Conservation (phyloP, 1,139 yeast species). For the Hansenula lynferdii region DNA sequence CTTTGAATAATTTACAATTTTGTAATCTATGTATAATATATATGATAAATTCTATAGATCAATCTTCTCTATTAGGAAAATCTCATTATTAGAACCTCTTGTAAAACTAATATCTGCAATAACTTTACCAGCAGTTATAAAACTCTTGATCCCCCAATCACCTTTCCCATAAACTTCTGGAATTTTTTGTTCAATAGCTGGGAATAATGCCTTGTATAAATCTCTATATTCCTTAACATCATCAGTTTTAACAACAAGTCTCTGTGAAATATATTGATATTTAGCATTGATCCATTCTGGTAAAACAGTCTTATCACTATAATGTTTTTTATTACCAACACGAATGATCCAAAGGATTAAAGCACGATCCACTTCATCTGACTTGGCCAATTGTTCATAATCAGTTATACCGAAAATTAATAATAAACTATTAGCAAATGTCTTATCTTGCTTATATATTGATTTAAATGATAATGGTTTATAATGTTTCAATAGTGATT, state of each 20-base stretch:
- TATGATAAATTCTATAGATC: conserved; percentile 1
- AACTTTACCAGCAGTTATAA: conserved; percentile 56
- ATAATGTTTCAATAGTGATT: conserved; percentile 37
- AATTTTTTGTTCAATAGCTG: conserved; percentile 43
- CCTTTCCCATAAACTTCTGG: conserved; percentile 63
- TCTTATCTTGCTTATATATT: conserved; percentile 49
- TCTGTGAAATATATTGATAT: conserved; percentile 37
- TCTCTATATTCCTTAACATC: conserved; percentile 53
- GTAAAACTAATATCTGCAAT: conserved; percentile 55
- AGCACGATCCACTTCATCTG: conserved; percentile 51
- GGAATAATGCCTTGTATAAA: conserved; percentile 52
- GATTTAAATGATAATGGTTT: conserved; percentile 51
- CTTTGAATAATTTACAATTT: conserved; percentile 37
- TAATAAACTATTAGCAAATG: conserved; percentile 50
- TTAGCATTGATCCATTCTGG: conserved; percentile 49
- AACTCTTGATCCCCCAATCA: conserved; percentile 56
- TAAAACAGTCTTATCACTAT: conserved; percentile 30
- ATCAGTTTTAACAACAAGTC: conserved; percentile 35
- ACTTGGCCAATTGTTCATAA: conserved; percentile 46
- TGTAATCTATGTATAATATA: no score
- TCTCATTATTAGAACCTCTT: conserved; percentile 56
- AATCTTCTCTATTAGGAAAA: conserved; percentile 42
- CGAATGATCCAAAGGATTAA: conserved; percentile 62
- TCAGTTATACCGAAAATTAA: conserved; percentile 51
- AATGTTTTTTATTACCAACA: conserved; percentile 42